Evolutionary conservation across 164 flowering plant species (phyloP), one percentile per base, ranked within the genome.

Genomic region (Euptelea pleiosperma): DNA sequence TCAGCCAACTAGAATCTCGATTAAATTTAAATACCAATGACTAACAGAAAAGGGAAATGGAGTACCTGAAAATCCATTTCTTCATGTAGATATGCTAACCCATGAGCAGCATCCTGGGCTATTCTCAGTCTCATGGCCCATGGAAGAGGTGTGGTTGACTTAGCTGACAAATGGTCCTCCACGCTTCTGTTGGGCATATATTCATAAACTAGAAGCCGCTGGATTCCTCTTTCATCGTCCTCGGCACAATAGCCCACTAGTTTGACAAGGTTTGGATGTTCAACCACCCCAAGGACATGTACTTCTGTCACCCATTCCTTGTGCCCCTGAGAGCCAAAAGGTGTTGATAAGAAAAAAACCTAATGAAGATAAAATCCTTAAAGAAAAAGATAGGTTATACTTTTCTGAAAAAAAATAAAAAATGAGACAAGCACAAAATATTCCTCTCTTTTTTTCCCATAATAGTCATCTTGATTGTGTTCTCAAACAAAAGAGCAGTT

Each of bases 271-370:
- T 88, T 86, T 29, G 86, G 88, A 71, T 91, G 98, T 55, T 88
- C 89, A 37, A 83, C 94, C 47, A 86, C 82, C 18, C 98, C 96
- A 22, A 91, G 82, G 47, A 88, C 79, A 77, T 83, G 78, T 12
- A 91, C 98, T 76, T 91, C 98, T 19, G 94, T 91, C 57, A 91
- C 88, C 98, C 98, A 91, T 66, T 91, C 96, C 71, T 81, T 89
- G 70, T 89, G 90, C 8, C 97, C 97, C 94, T 89, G 67, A 51
- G 19, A 33, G 12, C n/a, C n/a, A n/a, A n/a, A n/a, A n/a, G n/a
- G n/a, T n/a, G n/a, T n/a, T n/a, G n/a, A n/a, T n/a, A n/a, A n/a
- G n/a, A n/a, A n/a, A n/a, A n/a, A n/a, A n/a, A n/a, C n/a, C n/a
- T n/a, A n/a, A n/a, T n/a, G n/a, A n/a, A n/a, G n/a, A n/a, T n/a